Conservation (phyloP, 208 protist species). For the Trichomonas gallinae region DNA sequence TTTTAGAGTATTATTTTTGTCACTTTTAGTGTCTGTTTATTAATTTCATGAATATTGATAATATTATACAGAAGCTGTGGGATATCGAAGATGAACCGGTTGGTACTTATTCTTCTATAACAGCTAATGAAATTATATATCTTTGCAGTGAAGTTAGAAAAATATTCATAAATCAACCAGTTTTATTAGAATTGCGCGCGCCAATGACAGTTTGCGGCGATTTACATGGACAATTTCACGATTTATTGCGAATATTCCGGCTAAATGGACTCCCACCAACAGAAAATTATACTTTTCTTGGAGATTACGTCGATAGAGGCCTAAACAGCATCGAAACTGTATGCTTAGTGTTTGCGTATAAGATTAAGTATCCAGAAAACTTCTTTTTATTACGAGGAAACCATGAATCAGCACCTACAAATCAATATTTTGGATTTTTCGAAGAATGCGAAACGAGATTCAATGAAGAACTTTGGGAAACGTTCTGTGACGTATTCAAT, state of each 20-base stretch:
- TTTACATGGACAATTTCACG: conserved; percentile 20
- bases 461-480: conserved; percentile 71
- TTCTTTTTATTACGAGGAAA: conserved; percentile 18
- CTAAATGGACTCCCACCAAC: not conserved
- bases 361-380: conserved; percentile 18
- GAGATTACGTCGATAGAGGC: conserved; percentile 18
- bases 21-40: too few species aligned
- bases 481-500: conserved; percentile 99
- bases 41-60: not conserved
- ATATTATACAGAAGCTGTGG: not conserved
- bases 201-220: not conserved
- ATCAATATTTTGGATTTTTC: conserved; percentile 83
- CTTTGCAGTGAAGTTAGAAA: not conserved
- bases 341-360: not conserved
- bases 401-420: not conserved
- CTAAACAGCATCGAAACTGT: not conserved
- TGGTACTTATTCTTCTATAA: not conserved
- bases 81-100: not conserved
- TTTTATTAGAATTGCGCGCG: not conserved
- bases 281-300: not conserved
- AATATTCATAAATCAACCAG: not conserved
- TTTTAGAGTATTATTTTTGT: too few species aligned
- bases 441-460: conserved; percentile 63
- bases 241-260: not conserved
- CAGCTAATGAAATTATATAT: not conserved